Evolutionary conservation across 2,329 filamentous ascomycete genomes (phyloP), one percentile per base, ranked within the genome.

Genomic region (Endothia cerciana): DNA sequence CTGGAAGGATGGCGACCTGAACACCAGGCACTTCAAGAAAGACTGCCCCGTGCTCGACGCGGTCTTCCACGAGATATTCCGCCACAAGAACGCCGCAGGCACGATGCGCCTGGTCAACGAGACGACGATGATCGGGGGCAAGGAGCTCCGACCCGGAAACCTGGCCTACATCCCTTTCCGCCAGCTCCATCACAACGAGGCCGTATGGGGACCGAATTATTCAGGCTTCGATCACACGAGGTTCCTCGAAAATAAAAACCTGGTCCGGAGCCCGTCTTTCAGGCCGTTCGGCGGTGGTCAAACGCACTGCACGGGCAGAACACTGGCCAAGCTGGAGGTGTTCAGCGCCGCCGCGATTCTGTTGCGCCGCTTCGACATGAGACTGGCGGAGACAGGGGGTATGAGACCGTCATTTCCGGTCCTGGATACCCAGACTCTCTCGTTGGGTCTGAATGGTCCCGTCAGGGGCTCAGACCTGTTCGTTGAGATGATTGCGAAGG

Each of bases 31-130:
- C 30, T 45, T 62, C 45, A 38, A 28, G 4, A 28, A 28, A 36
- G 40, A 36, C 30, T 62, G 60, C 19, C 60, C 45, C 10, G 30
- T 25, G n/a, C 47, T 62, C 3, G 45, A 62, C 13, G 60, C 60
- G 8, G 6, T 51, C 10, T 62, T 62, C 13, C 10, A 62, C 33
- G 60, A 62, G 22, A 38, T 53, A 4, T 45, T 62, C 22, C 60
- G 60, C 36, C 45, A 51, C 43, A 62, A 62, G 60, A 62, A 62
- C 11, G 60, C 45, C 13, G 60, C 60, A 1, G 60, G 45, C 43
- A 28, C 60, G 4, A 62, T 62, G 45, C 60, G 60, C 5, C n/a
- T 51, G 22, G n/a, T 62, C 45, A 62, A 30, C 4, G n/a, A 40
- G 17, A 41, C 40, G 2, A 62, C 36, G 0, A 7, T 30, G 7